Percentiles rank a stretch among this genome's conserved stretches.
phyloP scores from a whole-genome alignment of 2,329 filamentous ascomycete species.

The Diaporthe sp. region DNA sequence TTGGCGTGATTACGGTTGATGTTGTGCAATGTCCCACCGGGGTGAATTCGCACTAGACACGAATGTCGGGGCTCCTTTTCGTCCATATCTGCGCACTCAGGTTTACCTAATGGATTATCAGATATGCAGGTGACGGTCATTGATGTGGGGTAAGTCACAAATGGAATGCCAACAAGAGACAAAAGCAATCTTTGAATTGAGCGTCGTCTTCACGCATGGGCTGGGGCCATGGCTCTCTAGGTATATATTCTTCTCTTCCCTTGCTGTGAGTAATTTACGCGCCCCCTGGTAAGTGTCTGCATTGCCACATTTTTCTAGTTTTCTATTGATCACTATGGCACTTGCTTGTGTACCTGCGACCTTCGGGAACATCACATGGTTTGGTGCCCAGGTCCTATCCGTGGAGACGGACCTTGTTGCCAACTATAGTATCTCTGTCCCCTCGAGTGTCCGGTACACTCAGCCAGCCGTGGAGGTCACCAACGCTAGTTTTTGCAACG shows the following conservation, averaged over 20 bases:
- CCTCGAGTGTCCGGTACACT: background rate
- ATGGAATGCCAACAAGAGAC: background rate
- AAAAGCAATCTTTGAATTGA: background rate
- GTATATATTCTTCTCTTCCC: background rate
- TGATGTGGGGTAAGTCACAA: background rate
- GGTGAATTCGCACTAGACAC: background rate
- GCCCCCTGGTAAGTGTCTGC: background rate
- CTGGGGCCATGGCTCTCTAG: background rate
- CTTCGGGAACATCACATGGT: background rate
- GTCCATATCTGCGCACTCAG: background rate
- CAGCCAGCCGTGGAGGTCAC: background rate
- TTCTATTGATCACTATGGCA: background rate
- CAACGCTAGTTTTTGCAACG: conserved; percentile 20
- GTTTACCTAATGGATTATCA: background rate
- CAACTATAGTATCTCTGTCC: background rate
- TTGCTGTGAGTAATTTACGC: background rate
- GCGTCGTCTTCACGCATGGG: background rate
- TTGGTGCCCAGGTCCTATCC: background rate
- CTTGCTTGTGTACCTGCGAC: background rate
- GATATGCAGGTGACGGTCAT: background rate
- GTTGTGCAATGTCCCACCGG: background rate
- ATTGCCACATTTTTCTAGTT: background rate
- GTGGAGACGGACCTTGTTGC: background rate
- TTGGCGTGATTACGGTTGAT: background rate
- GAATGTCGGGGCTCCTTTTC: background rate